Conservation (phyloP, 2,329 filamentous ascomycete species). For the Neonectria hederae region DNA sequence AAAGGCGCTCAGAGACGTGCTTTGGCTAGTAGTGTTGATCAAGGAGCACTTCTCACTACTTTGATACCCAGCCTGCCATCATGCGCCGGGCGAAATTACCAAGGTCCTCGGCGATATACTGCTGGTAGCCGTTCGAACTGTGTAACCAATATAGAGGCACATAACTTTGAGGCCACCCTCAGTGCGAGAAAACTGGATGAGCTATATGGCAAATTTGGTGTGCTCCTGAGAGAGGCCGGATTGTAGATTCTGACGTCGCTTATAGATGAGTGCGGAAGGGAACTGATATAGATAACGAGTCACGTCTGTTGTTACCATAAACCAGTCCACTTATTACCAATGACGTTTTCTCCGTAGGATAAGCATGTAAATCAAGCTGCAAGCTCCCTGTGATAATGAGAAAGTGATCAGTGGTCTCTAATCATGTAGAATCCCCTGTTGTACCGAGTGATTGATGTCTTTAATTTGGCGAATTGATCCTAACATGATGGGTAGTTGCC, state of each 20-base stretch:
- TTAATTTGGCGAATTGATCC: background rate
- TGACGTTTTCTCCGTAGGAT: background rate
- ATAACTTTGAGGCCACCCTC: background rate
- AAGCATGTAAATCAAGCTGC: background rate
- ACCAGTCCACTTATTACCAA: background rate
- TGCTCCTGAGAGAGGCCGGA: background rate
- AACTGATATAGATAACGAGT: background rate
- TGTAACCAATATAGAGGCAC: background rate
- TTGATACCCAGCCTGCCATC: background rate
- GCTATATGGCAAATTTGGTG: background rate
- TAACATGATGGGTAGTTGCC: background rate
- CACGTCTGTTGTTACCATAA: background rate
- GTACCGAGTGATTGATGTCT: background rate
- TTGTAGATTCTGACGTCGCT: background rate
- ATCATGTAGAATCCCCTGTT: background rate
- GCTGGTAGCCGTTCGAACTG: background rate
- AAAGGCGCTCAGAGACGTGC: slow-evolving; percentile 67
- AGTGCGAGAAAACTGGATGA: background rate
- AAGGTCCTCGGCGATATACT: background rate
- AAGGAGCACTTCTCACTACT: background rate
- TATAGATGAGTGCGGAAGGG: background rate
- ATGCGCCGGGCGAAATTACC: background rate
- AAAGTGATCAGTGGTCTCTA: background rate
- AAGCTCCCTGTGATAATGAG: background rate
- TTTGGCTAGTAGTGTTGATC: background rate